These are phyloP conservation scores for Marasmius fiardii DNA, from an alignment of 1,284 basidiomycete genomes.

Conservation along the genomic window DNA sequence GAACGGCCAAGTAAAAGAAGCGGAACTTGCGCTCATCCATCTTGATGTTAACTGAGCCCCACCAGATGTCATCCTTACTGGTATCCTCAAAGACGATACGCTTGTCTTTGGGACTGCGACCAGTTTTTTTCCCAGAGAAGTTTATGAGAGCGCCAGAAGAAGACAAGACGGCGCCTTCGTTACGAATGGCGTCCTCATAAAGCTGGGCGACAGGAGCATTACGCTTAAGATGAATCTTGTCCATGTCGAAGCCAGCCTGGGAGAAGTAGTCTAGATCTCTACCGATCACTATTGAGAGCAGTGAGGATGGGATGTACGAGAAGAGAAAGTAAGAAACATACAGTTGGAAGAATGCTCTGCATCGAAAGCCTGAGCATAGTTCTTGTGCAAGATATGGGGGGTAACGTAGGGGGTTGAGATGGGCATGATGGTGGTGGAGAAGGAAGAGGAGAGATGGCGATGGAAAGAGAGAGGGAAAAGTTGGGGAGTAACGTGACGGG, in stretches of 20 bases:
- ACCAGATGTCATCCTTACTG: constrained; percentile 98
- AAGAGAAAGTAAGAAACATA: constrained; percentile 25
- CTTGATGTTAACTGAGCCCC: constrained; percentile 99
- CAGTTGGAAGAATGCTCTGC: constrained; percentile 56
- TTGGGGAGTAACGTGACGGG: constrained; percentile 11
- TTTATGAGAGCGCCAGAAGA: constrained; percentile 97
- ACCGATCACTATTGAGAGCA: constrained; percentile 65
- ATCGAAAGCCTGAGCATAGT: constrained; percentile 73
- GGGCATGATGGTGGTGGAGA: constrained; percentile 55
- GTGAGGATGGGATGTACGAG: background rate
- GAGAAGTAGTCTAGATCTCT: constrained; percentile 97
- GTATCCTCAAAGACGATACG: constrained; percentile 99
- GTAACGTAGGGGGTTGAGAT: constrained; percentile 73
- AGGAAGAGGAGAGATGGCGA: constrained; percentile 10
- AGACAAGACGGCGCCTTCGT: constrained; percentile 98
- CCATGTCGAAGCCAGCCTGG: constrained; percentile 99
- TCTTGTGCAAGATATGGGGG: constrained; percentile 79
- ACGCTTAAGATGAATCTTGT: constrained; percentile 84
- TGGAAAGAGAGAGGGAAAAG: constrained; percentile 18
- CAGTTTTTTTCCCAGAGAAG: constrained; percentile 99
- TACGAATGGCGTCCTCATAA: constrained; percentile 98
- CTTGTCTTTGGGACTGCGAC: constrained; percentile 98
- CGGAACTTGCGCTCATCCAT: constrained; percentile 85
- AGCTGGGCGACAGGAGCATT: constrained; percentile 94
- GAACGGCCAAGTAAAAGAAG: constrained; percentile 6